These are phyloP conservation scores for Pouteria campechiana DNA, from an alignment of 179 eudicot species.

Conservation along the genomic window DNA sequence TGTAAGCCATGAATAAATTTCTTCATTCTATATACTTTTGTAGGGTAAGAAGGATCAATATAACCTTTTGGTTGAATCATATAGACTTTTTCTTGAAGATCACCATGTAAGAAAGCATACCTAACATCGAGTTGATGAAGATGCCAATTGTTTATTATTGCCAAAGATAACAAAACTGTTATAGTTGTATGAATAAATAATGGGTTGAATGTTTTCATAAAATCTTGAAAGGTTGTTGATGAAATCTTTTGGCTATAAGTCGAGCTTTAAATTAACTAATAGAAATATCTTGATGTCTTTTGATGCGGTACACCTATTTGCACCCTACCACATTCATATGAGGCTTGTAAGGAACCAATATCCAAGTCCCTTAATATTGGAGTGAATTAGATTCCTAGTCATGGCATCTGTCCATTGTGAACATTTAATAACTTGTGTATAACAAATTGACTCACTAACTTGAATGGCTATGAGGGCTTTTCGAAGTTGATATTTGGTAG, in stretches of 20 bases:
- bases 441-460: background rate
- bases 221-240: background rate
- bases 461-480: background rate
- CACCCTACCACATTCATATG: background rate
- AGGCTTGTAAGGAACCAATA: background rate
- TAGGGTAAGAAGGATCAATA: background rate
- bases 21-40: too few species aligned
- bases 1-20: too few species aligned
- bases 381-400: background rate
- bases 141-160: background rate
- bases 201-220: too few species aligned
- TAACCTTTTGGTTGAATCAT: background rate
- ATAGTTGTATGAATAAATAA: background rate
- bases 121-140: background rate
- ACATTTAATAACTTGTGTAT: background rate
- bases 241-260: background rate
- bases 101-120: too few species aligned
- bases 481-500: background rate
- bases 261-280: background rate
- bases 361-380: background rate
- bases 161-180: background rate
- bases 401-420: background rate
- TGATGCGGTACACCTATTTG: background rate
- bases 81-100: too few species aligned
- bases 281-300: background rate